Evolutionary conservation across 768 basidiomycete species (phyloP).

Genomic region (Guyanaporus albipodus): DNA sequence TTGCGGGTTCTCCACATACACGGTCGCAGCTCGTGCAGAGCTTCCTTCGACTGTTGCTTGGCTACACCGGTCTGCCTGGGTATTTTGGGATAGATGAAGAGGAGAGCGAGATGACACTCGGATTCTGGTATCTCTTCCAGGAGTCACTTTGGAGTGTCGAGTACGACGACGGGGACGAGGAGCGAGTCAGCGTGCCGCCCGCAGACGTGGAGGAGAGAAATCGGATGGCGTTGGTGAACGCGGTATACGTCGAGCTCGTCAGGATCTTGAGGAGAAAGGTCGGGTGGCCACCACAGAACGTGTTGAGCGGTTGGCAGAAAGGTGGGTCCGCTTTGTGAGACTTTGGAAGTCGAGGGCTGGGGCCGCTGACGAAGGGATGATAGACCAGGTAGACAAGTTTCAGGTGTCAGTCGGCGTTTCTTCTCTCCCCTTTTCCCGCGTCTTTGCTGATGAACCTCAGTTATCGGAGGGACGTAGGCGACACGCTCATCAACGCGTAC

Average conservation of each 20-base stretch:
- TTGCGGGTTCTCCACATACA: conserved; percentile 35
- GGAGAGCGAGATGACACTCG: conserved; percentile 81
- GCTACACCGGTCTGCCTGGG: conserved; percentile 72
- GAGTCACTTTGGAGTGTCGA: conserved; percentile 78
- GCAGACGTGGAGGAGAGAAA: conserved; percentile 30
- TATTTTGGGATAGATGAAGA: conserved; percentile 82
- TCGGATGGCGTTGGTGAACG: conserved; percentile 57
- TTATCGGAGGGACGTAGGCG: conserved; percentile 82
- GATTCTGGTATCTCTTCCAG: conserved; percentile 89
- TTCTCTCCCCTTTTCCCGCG: neutral
- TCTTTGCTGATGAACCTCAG: conserved; percentile 34
- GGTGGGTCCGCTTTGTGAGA: conserved; percentile 44
- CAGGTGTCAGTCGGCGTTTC: conserved; percentile 53
- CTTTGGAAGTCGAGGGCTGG: neutral
- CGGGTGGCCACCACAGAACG: conserved; percentile 55
- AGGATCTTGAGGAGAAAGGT: conserved; percentile 68
- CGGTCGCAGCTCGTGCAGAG: conserved; percentile 58
- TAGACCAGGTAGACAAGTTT: conserved; percentile 81
- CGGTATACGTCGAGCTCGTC: conserved; percentile 78
- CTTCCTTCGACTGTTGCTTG: conserved; percentile 66
- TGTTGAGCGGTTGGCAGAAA: conserved; percentile 56
- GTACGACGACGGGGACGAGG: conserved; percentile 40
- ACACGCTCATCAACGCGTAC: conserved; percentile 85
- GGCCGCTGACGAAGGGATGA: conserved; percentile 8
- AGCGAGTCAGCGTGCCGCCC: conserved; percentile 17